These are phyloP conservation scores for Phytopythium vexans DNA, from an alignment of 352 stramenopile genomes.

Conservation along the genomic window DNA sequence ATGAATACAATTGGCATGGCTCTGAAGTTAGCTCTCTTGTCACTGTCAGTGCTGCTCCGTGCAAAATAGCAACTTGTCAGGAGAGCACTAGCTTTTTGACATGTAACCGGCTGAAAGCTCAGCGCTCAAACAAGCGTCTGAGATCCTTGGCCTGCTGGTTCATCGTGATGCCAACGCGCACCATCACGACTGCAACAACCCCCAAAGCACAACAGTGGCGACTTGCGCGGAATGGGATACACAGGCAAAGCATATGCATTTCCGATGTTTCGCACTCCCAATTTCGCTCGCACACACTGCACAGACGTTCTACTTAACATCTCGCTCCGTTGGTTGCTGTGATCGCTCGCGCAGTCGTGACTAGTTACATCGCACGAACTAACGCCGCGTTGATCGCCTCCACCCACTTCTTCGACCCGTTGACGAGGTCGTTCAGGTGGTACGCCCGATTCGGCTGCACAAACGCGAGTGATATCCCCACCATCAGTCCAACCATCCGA, in stretches of 20 bases:
- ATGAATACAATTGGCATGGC: neutral
- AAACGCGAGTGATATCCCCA: neutral
- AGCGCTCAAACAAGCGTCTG: no score
- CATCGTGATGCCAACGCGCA: no score
- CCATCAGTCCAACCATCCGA: neutral
- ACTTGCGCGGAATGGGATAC: no score
- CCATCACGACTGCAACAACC: no score
- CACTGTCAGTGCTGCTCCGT: no score
- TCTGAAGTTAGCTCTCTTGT: no score
- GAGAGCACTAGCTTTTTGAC: no score
- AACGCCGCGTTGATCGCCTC: conserved; percentile 85
- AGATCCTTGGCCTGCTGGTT: no score
- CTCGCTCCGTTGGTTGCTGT: neutral
- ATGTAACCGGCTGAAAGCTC: no score
- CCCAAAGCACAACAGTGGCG: no score
- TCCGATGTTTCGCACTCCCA: conserved; percentile 8
- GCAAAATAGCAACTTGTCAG: no score
- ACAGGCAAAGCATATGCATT: conserved; percentile 15
- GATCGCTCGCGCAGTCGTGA: conserved; percentile 9
- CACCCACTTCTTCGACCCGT: conserved; percentile 89
- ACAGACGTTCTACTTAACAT: conserved; percentile 31
- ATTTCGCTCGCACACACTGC: conserved; percentile 15
- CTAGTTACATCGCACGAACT: conserved; percentile 50
- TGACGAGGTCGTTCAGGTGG: conserved; percentile 86
- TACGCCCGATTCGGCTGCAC: conserved; percentile 81